phyloP scores from a whole-genome alignment of 345 rosid genomes.

The Citrus hindsii region DNA sequence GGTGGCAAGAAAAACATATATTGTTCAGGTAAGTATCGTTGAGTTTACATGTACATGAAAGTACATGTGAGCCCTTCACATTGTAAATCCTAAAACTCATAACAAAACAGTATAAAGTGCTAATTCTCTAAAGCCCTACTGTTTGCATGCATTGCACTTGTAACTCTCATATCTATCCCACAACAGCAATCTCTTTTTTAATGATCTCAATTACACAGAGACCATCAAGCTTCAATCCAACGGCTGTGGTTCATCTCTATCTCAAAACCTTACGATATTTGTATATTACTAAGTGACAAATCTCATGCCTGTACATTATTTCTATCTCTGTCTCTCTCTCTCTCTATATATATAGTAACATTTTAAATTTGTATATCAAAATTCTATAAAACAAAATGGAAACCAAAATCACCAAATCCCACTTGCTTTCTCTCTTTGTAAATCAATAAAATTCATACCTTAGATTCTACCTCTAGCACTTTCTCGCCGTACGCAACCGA shows the following conservation, averaged over 20 bases:
- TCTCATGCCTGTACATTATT: background rate
- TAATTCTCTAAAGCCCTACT: background rate
- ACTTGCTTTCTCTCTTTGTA: conserved; percentile 15
- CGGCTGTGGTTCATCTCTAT: background rate
- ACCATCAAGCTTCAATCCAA: background rate
- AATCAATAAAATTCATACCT: background rate
- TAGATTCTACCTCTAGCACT: background rate
- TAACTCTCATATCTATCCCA: background rate
- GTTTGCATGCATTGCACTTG: background rate
- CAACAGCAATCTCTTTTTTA: background rate
- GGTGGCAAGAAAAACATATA: background rate
- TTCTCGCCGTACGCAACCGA: conserved; percentile 2
- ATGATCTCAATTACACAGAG: too few relatives aligned
- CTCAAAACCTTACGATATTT: too few relatives aligned
- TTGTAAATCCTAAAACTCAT: background rate
- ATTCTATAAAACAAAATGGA: background rate
- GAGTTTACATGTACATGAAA: background rate
- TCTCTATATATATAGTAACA: background rate
- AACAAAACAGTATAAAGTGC: too few relatives aligned
- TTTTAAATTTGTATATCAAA: background rate
- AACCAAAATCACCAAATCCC: conserved; percentile 18
- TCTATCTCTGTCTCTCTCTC: background rate
- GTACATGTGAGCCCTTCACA: background rate
- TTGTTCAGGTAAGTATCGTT: background rate
- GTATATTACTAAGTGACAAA: background rate